phyloP scores from a whole-genome alignment of 2,329 filamentous ascomycete species.

The Dryadomyces quercivorus region DNA sequence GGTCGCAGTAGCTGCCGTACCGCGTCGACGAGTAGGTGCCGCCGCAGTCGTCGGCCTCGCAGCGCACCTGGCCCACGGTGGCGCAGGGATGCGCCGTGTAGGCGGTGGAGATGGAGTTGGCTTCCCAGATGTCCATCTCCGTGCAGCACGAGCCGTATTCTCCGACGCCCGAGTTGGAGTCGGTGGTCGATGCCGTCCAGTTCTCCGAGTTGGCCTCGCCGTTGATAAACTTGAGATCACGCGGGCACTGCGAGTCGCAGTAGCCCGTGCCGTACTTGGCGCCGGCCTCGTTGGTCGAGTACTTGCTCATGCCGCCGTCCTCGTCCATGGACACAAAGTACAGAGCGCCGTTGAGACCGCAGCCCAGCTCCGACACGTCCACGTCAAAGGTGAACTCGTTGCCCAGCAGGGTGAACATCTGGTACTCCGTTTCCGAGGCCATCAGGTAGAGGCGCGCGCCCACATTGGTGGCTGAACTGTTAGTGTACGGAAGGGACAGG shows the following conservation, averaged over 20 bases:
- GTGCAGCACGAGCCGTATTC: conserved; percentile 40
- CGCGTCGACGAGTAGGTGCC: conserved; percentile 28
- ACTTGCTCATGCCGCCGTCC: conserved; percentile 33
- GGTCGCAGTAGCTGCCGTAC: conserved; percentile 43
- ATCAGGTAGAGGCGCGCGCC: conserved; percentile 22
- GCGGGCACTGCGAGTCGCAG: conserved; percentile 33
- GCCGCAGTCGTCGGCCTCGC: conserved; percentile 31
- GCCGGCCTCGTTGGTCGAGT: conserved; percentile 27
- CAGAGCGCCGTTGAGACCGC: conserved; percentile 52
- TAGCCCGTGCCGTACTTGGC: conserved; percentile 43
- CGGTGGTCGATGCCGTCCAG: conserved; percentile 35
- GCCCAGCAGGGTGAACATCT: conserved; percentile 43
- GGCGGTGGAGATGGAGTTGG: conserved; percentile 46
- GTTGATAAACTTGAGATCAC: conserved; percentile 34
- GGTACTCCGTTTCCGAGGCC: conserved; percentile 19
- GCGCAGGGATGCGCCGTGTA: conserved; percentile 48
- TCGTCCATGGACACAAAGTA: conserved; percentile 38
- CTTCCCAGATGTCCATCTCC: conserved; percentile 52
- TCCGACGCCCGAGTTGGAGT: conserved; percentile 36
- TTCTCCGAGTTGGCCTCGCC: conserved; percentile 26
- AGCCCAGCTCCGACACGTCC: conserved; percentile 49
- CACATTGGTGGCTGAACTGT: conserved; percentile 22
- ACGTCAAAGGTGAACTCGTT: conserved; percentile 55
- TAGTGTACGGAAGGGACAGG: not conserved
- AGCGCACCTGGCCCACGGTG: conserved; percentile 26